Percentiles rank a stretch among this genome's conserved stretches.
Evolutionary conservation across 129 eudicot genomes (phyloP).

Genomic region (Escallonia herrerae): DNA sequence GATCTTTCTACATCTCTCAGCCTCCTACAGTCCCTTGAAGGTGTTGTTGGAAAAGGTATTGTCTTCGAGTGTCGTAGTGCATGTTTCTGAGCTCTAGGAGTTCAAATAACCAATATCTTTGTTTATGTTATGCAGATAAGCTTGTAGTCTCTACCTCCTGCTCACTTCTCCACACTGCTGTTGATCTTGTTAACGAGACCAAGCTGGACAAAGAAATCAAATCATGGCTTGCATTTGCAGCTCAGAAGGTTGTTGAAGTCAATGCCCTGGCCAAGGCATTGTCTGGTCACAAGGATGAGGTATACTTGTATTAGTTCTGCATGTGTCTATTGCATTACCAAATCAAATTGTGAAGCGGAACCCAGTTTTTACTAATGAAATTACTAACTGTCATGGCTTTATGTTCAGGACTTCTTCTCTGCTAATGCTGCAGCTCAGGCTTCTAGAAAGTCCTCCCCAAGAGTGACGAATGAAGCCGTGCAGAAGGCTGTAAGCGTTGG

Average conservation of each 20-base stretch:
- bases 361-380: no score
- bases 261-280: constrained; percentile 81
- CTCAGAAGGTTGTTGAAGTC: constrained; percentile 83
- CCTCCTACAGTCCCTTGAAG: constrained; percentile 60
- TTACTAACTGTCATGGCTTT: background rate
- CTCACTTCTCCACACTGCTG: constrained; percentile 92
- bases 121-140: constrained; percentile 46
- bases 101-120: no score
- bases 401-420: constrained; percentile 52
- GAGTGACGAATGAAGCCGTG: constrained; percentile 63
- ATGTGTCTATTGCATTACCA: no score
- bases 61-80: no score
- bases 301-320: no score
- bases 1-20: constrained; percentile 62
- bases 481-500: constrained; percentile 56
- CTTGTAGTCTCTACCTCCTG: constrained; percentile 85
- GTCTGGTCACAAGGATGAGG: constrained; percentile 77
- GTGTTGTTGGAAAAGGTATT: constrained; percentile 72
- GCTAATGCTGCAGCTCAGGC: constrained; percentile 70
- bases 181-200: constrained; percentile 69
- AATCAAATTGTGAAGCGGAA: no score
- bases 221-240: constrained; percentile 94
- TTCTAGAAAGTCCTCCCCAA: constrained; percentile 64
- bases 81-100: no score
- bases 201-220: constrained; percentile 74